Evolutionary conservation across 2,329 filamentous ascomycete species (phyloP).

Genomic region (Neospermospora avenae): DNA sequence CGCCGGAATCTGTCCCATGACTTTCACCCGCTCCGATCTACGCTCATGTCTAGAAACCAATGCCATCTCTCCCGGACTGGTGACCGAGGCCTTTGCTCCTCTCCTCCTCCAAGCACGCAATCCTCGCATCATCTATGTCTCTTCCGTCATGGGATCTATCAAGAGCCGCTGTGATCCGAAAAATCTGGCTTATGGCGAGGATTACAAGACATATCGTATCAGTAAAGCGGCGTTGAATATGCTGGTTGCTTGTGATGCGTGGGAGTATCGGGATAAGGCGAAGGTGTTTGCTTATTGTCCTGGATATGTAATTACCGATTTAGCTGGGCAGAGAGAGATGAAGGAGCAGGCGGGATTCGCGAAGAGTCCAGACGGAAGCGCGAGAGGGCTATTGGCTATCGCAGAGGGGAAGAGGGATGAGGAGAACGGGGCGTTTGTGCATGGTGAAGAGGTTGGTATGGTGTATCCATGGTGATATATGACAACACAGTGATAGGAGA

Average conservation of each 20-base stretch:
- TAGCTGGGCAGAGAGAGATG: not conserved
- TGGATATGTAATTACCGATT: not conserved
- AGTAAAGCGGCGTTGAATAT: constrained; percentile 1
- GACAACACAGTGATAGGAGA: not conserved
- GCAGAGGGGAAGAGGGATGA: not conserved
- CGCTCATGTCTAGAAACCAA: not conserved
- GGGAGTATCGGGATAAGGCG: not conserved
- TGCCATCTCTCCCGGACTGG: not conserved
- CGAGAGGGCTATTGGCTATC: not conserved
- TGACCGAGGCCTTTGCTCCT: not conserved
- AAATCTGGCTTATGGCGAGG: not conserved
- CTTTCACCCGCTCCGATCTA: not conserved
- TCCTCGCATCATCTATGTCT: constrained; percentile 1
- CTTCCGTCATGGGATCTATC: not conserved
- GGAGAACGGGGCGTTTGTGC: not conserved
- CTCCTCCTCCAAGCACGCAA: not conserved
- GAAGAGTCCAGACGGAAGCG: not conserved
- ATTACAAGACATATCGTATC: not conserved
- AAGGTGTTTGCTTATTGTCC: constrained; percentile 1
- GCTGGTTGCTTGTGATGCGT: not conserved
- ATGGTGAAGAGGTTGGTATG: not conserved
- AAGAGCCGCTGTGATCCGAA: not conserved
- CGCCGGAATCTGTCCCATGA: not conserved
- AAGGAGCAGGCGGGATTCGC: not conserved
- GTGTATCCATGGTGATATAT: not conserved